These are phyloP conservation scores for Diaporthe ampelina DNA, from an alignment of 2,329 filamentous ascomycete species.

Conservation along the genomic window DNA sequence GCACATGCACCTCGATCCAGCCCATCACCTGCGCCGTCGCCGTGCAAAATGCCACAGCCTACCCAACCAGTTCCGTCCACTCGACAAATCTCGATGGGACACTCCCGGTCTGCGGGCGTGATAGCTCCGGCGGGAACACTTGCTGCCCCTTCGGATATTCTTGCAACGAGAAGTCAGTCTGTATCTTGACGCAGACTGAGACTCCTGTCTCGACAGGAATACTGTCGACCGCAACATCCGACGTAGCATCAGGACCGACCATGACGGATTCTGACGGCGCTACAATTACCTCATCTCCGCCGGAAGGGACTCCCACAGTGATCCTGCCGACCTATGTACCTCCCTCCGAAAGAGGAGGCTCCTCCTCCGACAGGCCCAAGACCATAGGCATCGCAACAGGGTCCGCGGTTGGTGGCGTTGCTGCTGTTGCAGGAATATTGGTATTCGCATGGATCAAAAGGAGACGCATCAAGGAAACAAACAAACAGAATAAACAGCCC, in stretches of 20 bases:
- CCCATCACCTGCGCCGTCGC: constrained; percentile 39
- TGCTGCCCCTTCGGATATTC: constrained; percentile 41
- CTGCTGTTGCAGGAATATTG: constrained; percentile 33
- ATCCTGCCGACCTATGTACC: constrained; percentile 9
- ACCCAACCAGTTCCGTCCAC: constrained; percentile 34
- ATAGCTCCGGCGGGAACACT: constrained; percentile 12
- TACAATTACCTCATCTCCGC: neutral
- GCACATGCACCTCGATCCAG: constrained; percentile 35
- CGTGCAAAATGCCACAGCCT: constrained; percentile 37
- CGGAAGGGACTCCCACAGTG: constrained; percentile 1
- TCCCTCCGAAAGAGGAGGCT: neutral
- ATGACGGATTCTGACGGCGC: constrained; percentile 11
- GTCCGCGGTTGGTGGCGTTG: constrained; percentile 36
- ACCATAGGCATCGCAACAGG: constrained; percentile 39
- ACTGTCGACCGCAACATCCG: constrained; percentile 30
- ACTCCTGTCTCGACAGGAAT: constrained; percentile 30
- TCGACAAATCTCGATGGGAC: constrained; percentile 35
- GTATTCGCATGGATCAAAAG: constrained; percentile 33
- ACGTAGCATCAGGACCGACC: neutral
- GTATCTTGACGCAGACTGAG: constrained; percentile 11
- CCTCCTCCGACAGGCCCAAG: constrained; percentile 24
- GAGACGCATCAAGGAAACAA: constrained; percentile 21
- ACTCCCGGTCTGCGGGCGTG: constrained; percentile 35
- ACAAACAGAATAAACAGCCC: constrained; percentile 13
- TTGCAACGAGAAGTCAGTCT: constrained; percentile 32